phyloP scores from a whole-genome alignment of 1,139 yeast species.

The Magnusiomyces magnusii region DNA sequence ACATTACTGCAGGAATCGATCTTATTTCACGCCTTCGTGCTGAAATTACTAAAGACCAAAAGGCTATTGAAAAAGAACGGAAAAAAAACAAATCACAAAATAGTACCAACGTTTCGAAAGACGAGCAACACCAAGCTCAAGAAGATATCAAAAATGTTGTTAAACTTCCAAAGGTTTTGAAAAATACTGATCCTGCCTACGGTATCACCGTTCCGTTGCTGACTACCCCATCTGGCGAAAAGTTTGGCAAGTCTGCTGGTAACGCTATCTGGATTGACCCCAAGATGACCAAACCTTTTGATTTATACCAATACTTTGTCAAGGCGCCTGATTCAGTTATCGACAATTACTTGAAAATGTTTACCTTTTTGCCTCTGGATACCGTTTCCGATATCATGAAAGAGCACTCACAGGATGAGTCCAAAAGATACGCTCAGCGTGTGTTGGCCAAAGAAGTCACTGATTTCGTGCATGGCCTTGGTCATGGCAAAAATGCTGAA shows the following conservation, averaged over 20 bases:
- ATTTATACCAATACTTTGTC: constrained; percentile 78
- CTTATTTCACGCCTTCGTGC: constrained; percentile 54
- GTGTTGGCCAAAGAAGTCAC: constrained; percentile 77
- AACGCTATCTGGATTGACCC: constrained; percentile 87
- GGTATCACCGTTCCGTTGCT: constrained; percentile 89
- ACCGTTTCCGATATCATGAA: constrained; percentile 48
- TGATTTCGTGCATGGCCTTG: constrained; percentile 79
- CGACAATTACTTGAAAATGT: constrained; percentile 56
- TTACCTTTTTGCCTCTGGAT: constrained; percentile 65
- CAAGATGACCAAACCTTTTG: constrained; percentile 65
- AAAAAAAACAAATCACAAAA: constrained; percentile 19
- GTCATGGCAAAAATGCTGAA: constrained; percentile 60
- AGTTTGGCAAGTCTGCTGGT: constrained; percentile 96
- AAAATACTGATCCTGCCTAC: constrained; percentile 35
- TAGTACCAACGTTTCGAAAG: constrained; percentile 3
- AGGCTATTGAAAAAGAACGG: constrained; percentile 20
- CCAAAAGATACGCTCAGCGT: constrained; percentile 62
- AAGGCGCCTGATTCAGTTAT: constrained; percentile 76
- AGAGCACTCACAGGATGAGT: constrained; percentile 52
- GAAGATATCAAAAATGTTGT: constrained; percentile 11
- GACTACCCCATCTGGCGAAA: constrained; percentile 85
- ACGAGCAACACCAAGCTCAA: too few relatives aligned
- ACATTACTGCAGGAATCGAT: constrained; percentile 93
- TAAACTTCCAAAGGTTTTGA: constrained; percentile 4
- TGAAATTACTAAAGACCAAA: constrained; percentile 25